phyloP scores from a whole-genome alignment of 495 filamentous ascomycete genomes.

The Penicillium riverlandense region DNA sequence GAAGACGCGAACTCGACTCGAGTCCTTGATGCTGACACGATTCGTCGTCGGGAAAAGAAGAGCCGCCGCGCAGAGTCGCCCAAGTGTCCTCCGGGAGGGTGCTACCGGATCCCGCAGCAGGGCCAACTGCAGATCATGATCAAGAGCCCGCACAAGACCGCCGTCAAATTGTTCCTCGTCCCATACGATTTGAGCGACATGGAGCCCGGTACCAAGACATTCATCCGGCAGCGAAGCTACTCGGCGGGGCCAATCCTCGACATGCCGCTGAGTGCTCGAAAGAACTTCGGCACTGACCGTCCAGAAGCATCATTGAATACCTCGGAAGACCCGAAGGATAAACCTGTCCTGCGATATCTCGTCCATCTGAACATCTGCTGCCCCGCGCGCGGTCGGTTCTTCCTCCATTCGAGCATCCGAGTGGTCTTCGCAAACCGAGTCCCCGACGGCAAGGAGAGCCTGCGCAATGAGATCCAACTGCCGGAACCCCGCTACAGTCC shows the following conservation, averaged over 20 bases:
- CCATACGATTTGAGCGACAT: slow-evolving; percentile 95
- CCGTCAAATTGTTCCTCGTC: slow-evolving; percentile 89
- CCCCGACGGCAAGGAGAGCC: slow-evolving; percentile 89
- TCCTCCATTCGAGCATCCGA: slow-evolving; percentile 82
- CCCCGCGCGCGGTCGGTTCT: slow-evolving; percentile 76
- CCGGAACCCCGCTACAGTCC: slow-evolving; percentile 81
- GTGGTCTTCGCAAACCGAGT: slow-evolving; percentile 98
- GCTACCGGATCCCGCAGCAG: slow-evolving; percentile 90
- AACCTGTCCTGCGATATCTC: slow-evolving; percentile 81
- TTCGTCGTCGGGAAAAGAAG: slow-evolving; percentile 40
- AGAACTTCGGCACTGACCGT: slow-evolving; percentile 41
- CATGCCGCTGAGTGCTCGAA: slow-evolving; percentile 46
- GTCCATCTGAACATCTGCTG: slow-evolving; percentile 93
- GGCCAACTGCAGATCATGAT: slow-evolving; percentile 96
- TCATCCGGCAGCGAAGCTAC: slow-evolving; percentile 91
- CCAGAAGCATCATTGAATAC: slow-evolving; percentile 31
- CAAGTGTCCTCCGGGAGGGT: slow-evolving; percentile 70
- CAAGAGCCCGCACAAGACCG: slow-evolving; percentile 94
- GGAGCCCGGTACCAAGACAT: slow-evolving; percentile 92
- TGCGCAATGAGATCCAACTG: slow-evolving; percentile 83
- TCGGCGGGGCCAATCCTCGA: slow-evolving; percentile 83
- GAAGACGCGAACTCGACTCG: slow-evolving; percentile 7
- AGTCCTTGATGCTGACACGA: slow-evolving; percentile 12
- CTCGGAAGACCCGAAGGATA: slow-evolving; percentile 50
- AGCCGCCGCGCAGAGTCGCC: slow-evolving; percentile 61